Evolutionary conservation across 2,329 filamentous ascomycete genomes (phyloP), one percentile per base, ranked within the genome.

Genomic region (Penicillium sp.): DNA sequence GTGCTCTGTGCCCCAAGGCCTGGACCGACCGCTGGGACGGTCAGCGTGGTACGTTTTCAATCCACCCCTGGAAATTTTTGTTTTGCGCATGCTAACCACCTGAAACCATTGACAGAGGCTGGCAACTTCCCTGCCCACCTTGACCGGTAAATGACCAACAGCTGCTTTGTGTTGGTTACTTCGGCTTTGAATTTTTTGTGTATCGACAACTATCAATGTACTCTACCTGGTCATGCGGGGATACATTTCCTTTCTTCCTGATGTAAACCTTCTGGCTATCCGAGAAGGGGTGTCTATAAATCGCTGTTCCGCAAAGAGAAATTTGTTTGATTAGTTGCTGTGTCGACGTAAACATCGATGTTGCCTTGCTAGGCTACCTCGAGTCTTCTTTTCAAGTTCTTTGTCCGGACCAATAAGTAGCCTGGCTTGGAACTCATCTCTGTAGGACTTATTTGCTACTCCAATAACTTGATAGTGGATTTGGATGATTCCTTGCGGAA

Each of bases 21-120:
- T 99, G 95, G 95, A 89, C 90, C 76, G 81, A 88, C 79, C 87
- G 95, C 81, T 99, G 95, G 95, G 93, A 99, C 76, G 91, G 95
- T 74, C 95, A 98, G 84, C 90, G 95, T 80, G 91, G 91, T 96
- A 83, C 75, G 89, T 81, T 58, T 48, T 29, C 19, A 37, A 22
- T 33, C 5, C n/a, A 33, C 29, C 45, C 54, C 45, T 60, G 13
- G 11, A 49, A 51, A 43, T 29, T 44, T 26, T 26, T 42, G 33
- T 14, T 19, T 22, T 27, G 21, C 26, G 14, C 26, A 54, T 59
- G 44, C 48, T 61, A 61, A 64, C 56, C 21, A 37, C 56, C 50
- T 16, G 45, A n/a, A 21, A 33, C 16, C 22, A 29, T 55, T 22
- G 49, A 60, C 70, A 80, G 83, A 84, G 68, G 79, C 78, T 58